A percentile compares a stretch with the other conserved stretches of the same genome.
phyloP scores from a whole-genome alignment of 768 basidiomycete genomes.

The Hericium rajendrae region DNA sequence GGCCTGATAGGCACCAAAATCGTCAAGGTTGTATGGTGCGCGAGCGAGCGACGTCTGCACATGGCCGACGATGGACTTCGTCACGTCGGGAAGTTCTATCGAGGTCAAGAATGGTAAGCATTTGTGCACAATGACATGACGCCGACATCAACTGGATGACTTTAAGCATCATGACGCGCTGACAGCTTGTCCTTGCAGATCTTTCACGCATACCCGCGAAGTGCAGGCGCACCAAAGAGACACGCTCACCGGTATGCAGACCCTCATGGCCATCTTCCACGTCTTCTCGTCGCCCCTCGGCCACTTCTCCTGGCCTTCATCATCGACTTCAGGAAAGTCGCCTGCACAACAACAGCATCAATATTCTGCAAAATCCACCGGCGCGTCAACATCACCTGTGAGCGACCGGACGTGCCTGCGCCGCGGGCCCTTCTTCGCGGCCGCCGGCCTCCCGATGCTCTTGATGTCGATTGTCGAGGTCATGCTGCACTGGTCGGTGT shows the following conservation, averaged over 20 bases:
- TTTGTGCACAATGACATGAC: neutral
- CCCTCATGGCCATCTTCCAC: constrained; percentile 59
- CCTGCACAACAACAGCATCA: constrained; percentile 34
- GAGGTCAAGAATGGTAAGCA: neutral
- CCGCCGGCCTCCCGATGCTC: constrained; percentile 6
- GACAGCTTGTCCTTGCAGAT: too few relatives aligned
- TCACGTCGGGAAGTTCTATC: constrained; percentile 51
- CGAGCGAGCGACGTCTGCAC: constrained; percentile 86
- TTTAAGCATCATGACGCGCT: too few relatives aligned
- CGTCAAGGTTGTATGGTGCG: constrained; percentile 81
- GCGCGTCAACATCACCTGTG: constrained; percentile 36
- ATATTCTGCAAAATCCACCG: neutral
- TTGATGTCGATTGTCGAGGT: constrained; percentile 3
- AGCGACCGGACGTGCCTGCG: constrained; percentile 23
- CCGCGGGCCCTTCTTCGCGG: neutral
- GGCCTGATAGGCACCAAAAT: constrained; percentile 87
- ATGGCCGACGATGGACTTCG: constrained; percentile 70
- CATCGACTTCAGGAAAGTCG: constrained; percentile 71
- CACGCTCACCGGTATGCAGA: constrained; percentile 42
- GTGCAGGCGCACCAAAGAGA: neutral
- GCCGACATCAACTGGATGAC: neutral
- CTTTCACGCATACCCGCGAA: neutral
- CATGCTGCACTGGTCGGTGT: constrained; percentile 1
- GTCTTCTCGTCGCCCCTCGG: constrained; percentile 67
- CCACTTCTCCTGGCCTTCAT: constrained; percentile 75